phyloP scores from a whole-genome alignment of 2,329 filamentous ascomycete genomes.

The Alternaria angustiovoidea region DNA sequence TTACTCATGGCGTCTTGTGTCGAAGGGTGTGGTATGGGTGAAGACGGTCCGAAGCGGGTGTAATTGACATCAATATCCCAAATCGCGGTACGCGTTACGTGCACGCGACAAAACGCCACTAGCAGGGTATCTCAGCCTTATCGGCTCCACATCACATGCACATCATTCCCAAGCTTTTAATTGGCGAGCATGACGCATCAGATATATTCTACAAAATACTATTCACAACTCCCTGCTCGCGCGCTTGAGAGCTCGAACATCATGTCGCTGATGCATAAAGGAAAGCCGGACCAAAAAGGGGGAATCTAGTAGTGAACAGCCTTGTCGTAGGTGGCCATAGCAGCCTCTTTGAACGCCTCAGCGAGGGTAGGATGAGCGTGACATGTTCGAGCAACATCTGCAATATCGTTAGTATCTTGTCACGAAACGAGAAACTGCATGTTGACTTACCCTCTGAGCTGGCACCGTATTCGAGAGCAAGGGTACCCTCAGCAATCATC shows the following conservation, averaged over 20 bases:
- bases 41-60: conserved; percentile 21
- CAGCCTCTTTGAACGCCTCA: conserved; percentile 99
- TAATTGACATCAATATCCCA: conserved; percentile 27
- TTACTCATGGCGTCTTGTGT: conserved; percentile 37
- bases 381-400: conserved; percentile 72
- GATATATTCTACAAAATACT: conserved; percentile 51
- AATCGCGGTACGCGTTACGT: conserved; percentile 43
- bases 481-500: conserved; percentile 97
- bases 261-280: conserved; percentile 47
- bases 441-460: conserved; percentile 83
- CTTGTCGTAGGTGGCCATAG: conserved; percentile 95
- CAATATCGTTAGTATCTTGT: conserved; percentile 22
- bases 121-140: conserved; percentile 35
- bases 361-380: conserved; percentile 96
- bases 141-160: conserved; percentile 19
- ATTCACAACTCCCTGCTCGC: conserved; percentile 49
- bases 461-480: conserved; percentile 96
- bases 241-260: conserved; percentile 43
- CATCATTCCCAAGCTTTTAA: conserved; percentile 22
- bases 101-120: conserved; percentile 31
- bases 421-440: background rate
- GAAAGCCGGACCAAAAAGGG: conserved; percentile 36
- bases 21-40: conserved; percentile 8
- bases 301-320: conserved; percentile 84
- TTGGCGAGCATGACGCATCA: conserved; percentile 41